A percentile compares a stretch with the other conserved stretches of the same genome.
These are phyloP conservation scores for Rhodamnia rubescens DNA, from an alignment of 345 rosid species.

Conservation along the genomic window DNA sequence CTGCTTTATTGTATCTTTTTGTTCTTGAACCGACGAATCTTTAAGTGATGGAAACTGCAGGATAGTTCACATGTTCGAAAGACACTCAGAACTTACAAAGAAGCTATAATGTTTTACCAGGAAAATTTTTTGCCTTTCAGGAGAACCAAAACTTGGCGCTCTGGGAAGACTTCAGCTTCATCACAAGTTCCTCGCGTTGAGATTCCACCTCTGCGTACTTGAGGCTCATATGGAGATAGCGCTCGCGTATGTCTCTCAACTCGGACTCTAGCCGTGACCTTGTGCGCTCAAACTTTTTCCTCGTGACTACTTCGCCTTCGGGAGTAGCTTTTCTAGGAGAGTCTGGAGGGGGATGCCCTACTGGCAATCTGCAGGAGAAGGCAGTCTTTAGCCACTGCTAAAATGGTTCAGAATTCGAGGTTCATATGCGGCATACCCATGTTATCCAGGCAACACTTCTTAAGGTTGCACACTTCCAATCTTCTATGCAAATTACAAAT, in stretches of 20 bases:
- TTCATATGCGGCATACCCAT: neutral
- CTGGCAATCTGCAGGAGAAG: conserved; percentile 12
- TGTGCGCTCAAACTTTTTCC: conserved; percentile 33
- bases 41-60: neutral
- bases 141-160: conserved; percentile 29
- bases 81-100: neutral
- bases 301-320: conserved; percentile 27
- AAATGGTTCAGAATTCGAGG: neutral
- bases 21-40: neutral
- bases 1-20: neutral
- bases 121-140: neutral
- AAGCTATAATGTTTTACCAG: neutral
- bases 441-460: neutral
- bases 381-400: neutral
- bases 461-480: neutral
- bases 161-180: conserved; percentile 37
- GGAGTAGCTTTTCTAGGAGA: conserved; percentile 18
- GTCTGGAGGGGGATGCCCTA: conserved; percentile 5
- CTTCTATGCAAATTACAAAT: neutral
- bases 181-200: conserved; percentile 49
- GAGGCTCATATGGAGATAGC: conserved; percentile 50
- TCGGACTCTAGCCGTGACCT: conserved; percentile 42
- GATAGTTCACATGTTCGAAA: neutral
- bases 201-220: conserved; percentile 50
- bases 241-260: conserved; percentile 37